phyloP scores from a whole-genome alignment of 345 rosid genomes.

The Hibiscus syriacus region DNA sequence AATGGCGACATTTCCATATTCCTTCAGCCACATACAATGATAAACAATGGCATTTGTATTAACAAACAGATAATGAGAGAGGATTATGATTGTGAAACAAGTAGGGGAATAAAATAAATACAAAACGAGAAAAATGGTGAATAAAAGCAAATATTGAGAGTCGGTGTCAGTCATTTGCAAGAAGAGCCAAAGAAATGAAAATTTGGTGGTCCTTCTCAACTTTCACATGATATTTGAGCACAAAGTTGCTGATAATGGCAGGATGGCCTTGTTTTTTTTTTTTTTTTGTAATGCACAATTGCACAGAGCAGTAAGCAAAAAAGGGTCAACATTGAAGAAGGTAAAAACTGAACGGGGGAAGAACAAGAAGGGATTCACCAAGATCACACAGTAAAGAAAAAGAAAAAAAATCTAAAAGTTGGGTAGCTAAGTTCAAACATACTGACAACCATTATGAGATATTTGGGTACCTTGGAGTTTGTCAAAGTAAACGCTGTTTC shows the following conservation, averaged over 20 bases:
- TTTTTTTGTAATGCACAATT: too few relatives aligned
- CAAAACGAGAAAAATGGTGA: neutral
- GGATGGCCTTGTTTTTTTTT: neutral
- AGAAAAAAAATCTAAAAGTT: neutral
- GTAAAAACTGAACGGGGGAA: neutral
- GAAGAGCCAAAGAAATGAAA: neutral
- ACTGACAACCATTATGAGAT: neutral
- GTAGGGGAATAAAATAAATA: neutral
- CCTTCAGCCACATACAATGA: conserved; percentile 29
- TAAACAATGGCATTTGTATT: conserved; percentile 6
- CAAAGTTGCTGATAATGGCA: neutral
- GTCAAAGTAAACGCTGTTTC: conserved; percentile 27
- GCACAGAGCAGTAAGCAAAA: neutral
- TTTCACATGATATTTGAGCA: neutral
- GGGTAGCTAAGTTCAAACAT: neutral
- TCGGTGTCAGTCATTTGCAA: neutral
- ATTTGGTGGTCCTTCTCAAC: neutral
- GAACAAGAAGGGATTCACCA: neutral
- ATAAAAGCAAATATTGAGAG: neutral
- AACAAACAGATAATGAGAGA: conserved; percentile 3
- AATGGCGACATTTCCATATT: conserved; percentile 47
- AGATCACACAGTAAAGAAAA: neutral
- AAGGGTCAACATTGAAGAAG: neutral
- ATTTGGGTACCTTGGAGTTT: conserved; percentile 17
- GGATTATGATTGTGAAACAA: neutral